These are phyloP conservation scores for Hypericum androsaemum DNA, from an alignment of 345 rosid genomes.

Conservation along the genomic window DNA sequence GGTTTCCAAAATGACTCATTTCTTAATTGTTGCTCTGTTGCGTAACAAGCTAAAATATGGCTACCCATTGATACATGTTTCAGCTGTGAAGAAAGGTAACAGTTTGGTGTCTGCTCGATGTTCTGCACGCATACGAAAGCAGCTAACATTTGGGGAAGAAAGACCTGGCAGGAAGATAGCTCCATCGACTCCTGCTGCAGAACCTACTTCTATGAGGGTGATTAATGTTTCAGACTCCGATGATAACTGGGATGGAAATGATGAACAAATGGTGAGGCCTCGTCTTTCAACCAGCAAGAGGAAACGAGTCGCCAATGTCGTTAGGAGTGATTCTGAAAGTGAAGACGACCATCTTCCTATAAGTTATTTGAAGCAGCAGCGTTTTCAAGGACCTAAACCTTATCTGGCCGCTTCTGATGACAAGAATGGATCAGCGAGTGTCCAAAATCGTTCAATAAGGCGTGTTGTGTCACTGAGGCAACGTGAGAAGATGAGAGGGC, in stretches of 20 bases:
- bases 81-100: slow-evolving; percentile 1
- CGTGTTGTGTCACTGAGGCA: slow-evolving; percentile 37
- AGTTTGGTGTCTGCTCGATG: slow-evolving; percentile 7
- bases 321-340: slow-evolving; percentile 52
- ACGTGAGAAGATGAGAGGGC: slow-evolving; percentile 11
- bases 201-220: slow-evolving; percentile 14
- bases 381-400: slow-evolving; percentile 12
- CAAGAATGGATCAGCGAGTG: slow-evolving; percentile 2
- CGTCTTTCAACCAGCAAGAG: slow-evolving; percentile 29
- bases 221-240: slow-evolving; percentile 45
- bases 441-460: slow-evolving; percentile 17
- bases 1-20: background rate
- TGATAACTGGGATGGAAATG: slow-evolving; percentile 23
- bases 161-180: slow-evolving; percentile 25
- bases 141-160: slow-evolving; percentile 37
- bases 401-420: slow-evolving; percentile 9
- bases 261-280: slow-evolving; percentile 4
- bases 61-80: slow-evolving; percentile 20
- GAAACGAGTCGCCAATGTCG: slow-evolving; percentile 39
- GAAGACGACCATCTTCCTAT: slow-evolving; percentile 45
- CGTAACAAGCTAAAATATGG: slow-evolving; percentile 27
- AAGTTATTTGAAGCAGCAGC: slow-evolving; percentile 29
- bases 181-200: slow-evolving; percentile 36
- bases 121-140: slow-evolving; percentile 24
- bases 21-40: slow-evolving; percentile 7